Evolutionary conservation across 2,329 filamentous ascomycete species (phyloP).

Genomic region (Penicillium brasilianum): DNA sequence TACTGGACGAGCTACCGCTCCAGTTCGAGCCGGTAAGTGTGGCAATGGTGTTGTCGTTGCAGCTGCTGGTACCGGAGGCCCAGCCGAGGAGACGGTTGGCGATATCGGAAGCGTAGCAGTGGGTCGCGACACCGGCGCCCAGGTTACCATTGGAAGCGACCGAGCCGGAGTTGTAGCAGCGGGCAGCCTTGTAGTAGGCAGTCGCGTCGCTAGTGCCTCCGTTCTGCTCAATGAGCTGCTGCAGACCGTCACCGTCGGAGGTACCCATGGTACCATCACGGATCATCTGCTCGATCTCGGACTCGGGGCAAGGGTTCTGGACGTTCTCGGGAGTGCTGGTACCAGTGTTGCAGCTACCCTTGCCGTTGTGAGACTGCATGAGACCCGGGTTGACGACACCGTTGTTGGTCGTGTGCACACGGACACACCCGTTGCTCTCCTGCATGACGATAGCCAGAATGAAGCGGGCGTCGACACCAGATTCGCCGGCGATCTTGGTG

Average conservation of each 20-base stretch:
- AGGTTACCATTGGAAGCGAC: constrained; percentile 41
- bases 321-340: constrained; percentile 19
- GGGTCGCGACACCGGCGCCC: constrained; percentile 32
- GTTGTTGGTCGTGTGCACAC: constrained; percentile 48
- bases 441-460: constrained; percentile 54
- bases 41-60: constrained; percentile 23
- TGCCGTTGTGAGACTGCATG: constrained; percentile 39
- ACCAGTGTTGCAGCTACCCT: constrained; percentile 44
- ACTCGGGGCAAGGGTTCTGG: constrained; percentile 32
- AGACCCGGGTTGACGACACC: constrained; percentile 51
- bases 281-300: constrained; percentile 46
- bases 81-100: constrained; percentile 38
- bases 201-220: constrained; percentile 30
- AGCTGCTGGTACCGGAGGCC: constrained; percentile 28
- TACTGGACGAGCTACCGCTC: constrained; percentile 14
- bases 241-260: constrained; percentile 40
- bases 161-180: constrained; percentile 50
- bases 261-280: constrained; percentile 47
- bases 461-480: constrained; percentile 47
- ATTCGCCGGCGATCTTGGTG: constrained; percentile 39
- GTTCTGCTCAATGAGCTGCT: constrained; percentile 38
- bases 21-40: constrained; percentile 17
- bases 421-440: constrained; percentile 53
- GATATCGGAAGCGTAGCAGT: constrained; percentile 37
- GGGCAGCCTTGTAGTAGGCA: constrained; percentile 42